These are phyloP conservation scores for Pisolithus thermaeus DNA, from an alignment of 1,284 basidiomycete species.

Conservation along the genomic window DNA sequence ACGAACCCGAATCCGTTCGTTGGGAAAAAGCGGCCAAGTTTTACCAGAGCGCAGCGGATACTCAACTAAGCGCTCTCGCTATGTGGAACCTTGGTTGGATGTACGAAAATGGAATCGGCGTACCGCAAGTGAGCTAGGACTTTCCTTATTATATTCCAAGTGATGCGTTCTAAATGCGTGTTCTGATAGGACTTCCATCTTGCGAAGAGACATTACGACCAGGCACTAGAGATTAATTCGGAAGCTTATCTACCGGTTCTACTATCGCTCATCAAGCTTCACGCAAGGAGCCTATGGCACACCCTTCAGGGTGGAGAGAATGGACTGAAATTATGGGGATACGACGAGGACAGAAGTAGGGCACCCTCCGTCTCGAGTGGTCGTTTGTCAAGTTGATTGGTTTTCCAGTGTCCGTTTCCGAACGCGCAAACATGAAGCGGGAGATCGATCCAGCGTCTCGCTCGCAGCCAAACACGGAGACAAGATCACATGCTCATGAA, in stretches of 20 bases:
- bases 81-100: slow-evolving; percentile 99
- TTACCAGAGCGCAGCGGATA: slow-evolving; percentile 91
- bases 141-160: background rate
- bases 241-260: slow-evolving; percentile 88
- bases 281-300: slow-evolving; percentile 81
- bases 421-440: slow-evolving; percentile 15
- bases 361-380: background rate
- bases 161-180: background rate
- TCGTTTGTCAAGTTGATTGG: slow-evolving; percentile 7
- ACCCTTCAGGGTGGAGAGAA: slow-evolving; percentile 64
- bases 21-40: slow-evolving; percentile 88
- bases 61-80: slow-evolving; percentile 85
- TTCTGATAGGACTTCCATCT: slow-evolving; percentile 84
- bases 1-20: slow-evolving; percentile 53
- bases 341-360: slow-evolving; percentile 42
- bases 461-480: slow-evolving; percentile 13
- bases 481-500: slow-evolving; percentile 16
- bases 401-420: slow-evolving; percentile 21
- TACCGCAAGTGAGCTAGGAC: slow-evolving; percentile 60
- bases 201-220: slow-evolving; percentile 94
- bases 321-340: slow-evolving; percentile 57
- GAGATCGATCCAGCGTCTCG: slow-evolving; percentile 23
- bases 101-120: slow-evolving; percentile 95
- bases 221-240: slow-evolving; percentile 78
- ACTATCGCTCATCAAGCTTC: slow-evolving; percentile 79